Evolutionary conservation across 257 asterid genomes (phyloP), one percentile per base, ranked within the genome.

Genomic region (Petunia axillaris): DNA sequence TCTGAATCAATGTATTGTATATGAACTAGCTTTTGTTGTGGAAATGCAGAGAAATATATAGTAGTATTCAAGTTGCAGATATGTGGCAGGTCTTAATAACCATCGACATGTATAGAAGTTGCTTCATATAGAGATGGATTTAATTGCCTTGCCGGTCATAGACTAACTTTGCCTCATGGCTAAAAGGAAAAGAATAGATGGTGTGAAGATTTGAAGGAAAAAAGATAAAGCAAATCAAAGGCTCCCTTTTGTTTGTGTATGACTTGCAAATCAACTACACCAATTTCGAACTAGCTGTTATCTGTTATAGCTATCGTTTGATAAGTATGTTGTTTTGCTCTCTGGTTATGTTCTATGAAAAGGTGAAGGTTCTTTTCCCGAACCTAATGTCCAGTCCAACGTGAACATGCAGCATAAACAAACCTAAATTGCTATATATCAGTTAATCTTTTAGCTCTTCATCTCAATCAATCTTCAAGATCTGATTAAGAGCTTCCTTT

Each of bases 81-180:
- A 44, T 50, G 35, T 48, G 43, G 5, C 44, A 71, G 35, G 16
- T 71, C 60, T 71, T 48, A 71, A 35, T 50, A 48, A 48, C 44
- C 35, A n/a, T 48, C 50, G 62, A 71, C 77, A 50, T 71, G 62
- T 71, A 71, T 71, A 71, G 77, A 71, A 70, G 6, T 39, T 70
- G 60, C 77, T 70, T 70, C 59, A 4, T 46, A 25, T 46, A 50
- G 59, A 68, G n/a, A 67, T 41, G 55, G 75, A 67, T 43, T 43
- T 15, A 41, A 40, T 44, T 68, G 55, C 57, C 11, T 68, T 68
- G 76, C 9, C 10, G 6, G n/a, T n/a, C 58, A 25, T 71, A 48
- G 35, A 71, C 5, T 10, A 70, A 71, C 77, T 48, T 48, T 25
- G 57, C 57, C 15, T 52, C 57, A 52, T 52, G 57, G 15, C 57